phyloP scores from a whole-genome alignment of 2,329 filamentous ascomycete genomes.

The Allantophomopsis cytisporea region DNA sequence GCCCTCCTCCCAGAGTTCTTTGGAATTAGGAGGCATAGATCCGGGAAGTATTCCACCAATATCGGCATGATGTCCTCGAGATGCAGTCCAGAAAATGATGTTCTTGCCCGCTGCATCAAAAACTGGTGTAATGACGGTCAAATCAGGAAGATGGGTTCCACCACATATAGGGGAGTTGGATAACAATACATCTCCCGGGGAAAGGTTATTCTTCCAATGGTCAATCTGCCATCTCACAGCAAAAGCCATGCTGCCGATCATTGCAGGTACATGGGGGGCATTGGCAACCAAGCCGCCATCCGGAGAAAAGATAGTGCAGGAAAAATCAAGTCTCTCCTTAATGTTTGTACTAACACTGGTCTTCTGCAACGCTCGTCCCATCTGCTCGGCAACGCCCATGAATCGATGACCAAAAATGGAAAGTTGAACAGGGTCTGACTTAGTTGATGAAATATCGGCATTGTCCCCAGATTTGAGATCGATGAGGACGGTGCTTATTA shows the following conservation, averaged over 20 bases:
- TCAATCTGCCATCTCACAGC: slow-evolving; percentile 57
- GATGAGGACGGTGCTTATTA: slow-evolving; percentile 77
- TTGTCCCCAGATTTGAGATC: slow-evolving; percentile 31
- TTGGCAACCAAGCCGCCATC: slow-evolving; percentile 64
- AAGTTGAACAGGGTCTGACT: slow-evolving; percentile 61
- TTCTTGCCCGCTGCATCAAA: slow-evolving; percentile 48
- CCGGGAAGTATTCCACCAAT: slow-evolving; percentile 73
- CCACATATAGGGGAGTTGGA: slow-evolving; percentile 72
- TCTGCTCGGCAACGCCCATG: slow-evolving; percentile 75
- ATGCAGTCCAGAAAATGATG: slow-evolving; percentile 73
- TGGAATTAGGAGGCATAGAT: slow-evolving; percentile 66
- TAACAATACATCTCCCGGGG: slow-evolving; percentile 65
- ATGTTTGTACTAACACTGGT: slow-evolving; percentile 67
- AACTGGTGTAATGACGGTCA: slow-evolving; percentile 67
- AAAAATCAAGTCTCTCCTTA: slow-evolving; percentile 71
- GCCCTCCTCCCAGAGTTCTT: slow-evolving; percentile 48
- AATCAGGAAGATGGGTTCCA: slow-evolving; percentile 69
- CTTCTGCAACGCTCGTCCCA: slow-evolving; percentile 65
- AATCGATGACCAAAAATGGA: slow-evolving; percentile 70
- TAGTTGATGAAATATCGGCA: slow-evolving; percentile 22
- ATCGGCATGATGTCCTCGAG: slow-evolving; percentile 68
- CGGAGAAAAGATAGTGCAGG: slow-evolving; percentile 64
- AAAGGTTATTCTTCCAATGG: slow-evolving; percentile 63
- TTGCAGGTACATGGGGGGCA: slow-evolving; percentile 61
- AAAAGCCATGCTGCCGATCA: slow-evolving; percentile 4